Evolutionary conservation across 805 yeast genomes (phyloP).

Genomic region (Saccharomycopsis sp.): DNA sequence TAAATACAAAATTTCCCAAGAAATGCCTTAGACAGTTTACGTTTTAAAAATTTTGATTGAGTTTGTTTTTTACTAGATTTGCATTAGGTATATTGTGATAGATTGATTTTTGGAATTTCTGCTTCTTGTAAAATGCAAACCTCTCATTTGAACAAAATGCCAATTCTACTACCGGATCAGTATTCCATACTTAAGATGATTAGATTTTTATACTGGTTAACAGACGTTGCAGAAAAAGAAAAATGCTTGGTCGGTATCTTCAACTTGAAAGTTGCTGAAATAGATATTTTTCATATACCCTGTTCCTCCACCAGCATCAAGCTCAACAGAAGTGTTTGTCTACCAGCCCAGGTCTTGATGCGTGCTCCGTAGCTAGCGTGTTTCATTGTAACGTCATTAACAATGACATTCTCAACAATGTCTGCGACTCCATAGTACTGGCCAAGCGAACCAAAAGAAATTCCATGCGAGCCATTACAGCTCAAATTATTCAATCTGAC

Average conservation of each 20-base stretch:
- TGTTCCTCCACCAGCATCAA: slow-evolving; percentile 11
- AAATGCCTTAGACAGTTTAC: no score
- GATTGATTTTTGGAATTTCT: no score
- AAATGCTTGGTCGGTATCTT: slow-evolving; percentile 8
- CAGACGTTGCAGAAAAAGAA: no score
- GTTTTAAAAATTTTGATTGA: no score
- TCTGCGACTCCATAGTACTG: slow-evolving; percentile 16
- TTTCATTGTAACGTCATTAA: slow-evolving; percentile 14
- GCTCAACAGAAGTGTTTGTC: slow-evolving; percentile 1
- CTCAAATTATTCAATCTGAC: slow-evolving; percentile 9
- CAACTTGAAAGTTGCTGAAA: slow-evolving; percentile 5
- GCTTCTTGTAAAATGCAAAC: no score
- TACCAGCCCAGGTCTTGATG: slow-evolving; percentile 17
- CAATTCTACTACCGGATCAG: no score
- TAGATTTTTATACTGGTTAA: no score
- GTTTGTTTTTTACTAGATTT: no score
- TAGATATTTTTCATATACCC: slow-evolving; percentile 10
- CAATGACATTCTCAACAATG: slow-evolving; percentile 14
- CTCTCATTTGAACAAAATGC: no score
- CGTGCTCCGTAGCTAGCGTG: slow-evolving; percentile 17
- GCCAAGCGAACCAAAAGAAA: slow-evolving; percentile 15
- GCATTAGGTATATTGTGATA: no score
- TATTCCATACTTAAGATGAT: no score
- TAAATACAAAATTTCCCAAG: no score
- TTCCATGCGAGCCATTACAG: slow-evolving; percentile 18